These are phyloP conservation scores for Citrullus colocynthis DNA, from an alignment of 306 rosid genomes.

Conservation along the genomic window DNA sequence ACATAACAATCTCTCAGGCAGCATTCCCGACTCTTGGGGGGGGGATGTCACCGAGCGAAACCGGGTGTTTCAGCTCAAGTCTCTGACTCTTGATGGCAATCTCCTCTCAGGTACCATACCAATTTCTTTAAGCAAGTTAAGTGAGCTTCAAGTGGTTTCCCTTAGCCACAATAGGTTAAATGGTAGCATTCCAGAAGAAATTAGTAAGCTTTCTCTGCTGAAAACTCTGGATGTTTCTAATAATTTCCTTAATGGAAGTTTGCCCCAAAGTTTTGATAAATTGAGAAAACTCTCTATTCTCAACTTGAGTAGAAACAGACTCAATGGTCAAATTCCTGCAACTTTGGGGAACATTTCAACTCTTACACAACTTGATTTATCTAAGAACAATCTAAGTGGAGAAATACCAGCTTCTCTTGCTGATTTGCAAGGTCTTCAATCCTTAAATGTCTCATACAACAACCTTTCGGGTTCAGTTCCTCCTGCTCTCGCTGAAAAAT, in stretches of 20 bases:
- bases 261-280: constrained; percentile 37
- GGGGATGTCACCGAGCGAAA: constrained; percentile 5
- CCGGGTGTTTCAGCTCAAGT: constrained; percentile 27
- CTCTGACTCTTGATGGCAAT: constrained; percentile 41
- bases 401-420: constrained; percentile 52
- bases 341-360: constrained; percentile 45
- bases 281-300: constrained; percentile 49
- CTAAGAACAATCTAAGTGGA: constrained; percentile 54
- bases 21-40: constrained; percentile 47
- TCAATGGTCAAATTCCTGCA: constrained; percentile 50
- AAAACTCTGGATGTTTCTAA: constrained; percentile 35
- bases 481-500: constrained; percentile 31
- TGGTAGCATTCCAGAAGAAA: constrained; percentile 40
- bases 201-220: constrained; percentile 44
- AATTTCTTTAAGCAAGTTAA: constrained; percentile 35
- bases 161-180: constrained; percentile 32
- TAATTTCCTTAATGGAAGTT: constrained; percentile 42
- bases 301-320: constrained; percentile 36
- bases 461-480: constrained; percentile 79
- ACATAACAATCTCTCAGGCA: constrained; percentile 65
- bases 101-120: constrained; percentile 49
- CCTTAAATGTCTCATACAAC: constrained; percentile 66
- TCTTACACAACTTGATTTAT: constrained; percentile 58
- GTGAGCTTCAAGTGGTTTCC: constrained; percentile 33
- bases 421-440: constrained; percentile 27